phyloP scores from a whole-genome alignment of 2,329 filamentous ascomycete species.

The Xylaria sp. region DNA sequence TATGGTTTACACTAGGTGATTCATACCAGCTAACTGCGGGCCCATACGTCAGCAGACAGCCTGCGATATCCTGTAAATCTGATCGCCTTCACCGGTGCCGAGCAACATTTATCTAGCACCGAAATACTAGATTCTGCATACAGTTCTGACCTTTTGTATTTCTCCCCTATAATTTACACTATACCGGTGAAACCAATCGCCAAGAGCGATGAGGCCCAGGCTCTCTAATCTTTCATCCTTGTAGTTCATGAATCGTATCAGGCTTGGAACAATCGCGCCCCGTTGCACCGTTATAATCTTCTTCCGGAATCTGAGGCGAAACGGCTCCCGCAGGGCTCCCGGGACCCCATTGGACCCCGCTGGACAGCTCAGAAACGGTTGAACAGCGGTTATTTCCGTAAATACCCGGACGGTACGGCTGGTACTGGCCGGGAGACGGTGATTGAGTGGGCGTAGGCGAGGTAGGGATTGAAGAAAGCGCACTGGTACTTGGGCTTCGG shows the following conservation, averaged over 20 bases:
- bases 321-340: conserved; percentile 9
- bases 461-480: neutral
- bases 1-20: too few species aligned
- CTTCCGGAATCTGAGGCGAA: conserved; percentile 1
- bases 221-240: neutral
- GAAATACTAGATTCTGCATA: neutral
- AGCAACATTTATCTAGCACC: neutral
- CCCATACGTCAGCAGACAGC: neutral
- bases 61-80: neutral
- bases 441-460: neutral
- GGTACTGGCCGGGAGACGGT: conserved; percentile 5
- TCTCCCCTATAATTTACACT: neutral
- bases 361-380: conserved; percentile 17
- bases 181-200: neutral
- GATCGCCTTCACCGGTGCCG: neutral
- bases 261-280: conserved; percentile 1
- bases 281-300: neutral
- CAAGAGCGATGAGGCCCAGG: neutral
- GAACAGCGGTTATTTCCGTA: conserved; percentile 9
- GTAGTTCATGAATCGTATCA: conserved; percentile 21
- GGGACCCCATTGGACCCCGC: neutral
- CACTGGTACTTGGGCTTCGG: neutral
- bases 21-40: neutral
- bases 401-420: conserved; percentile 17
- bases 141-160: neutral